Evolutionary conservation across 2,329 filamentous ascomycete genomes (phyloP), one percentile per base, ranked within the genome.

Genomic region (Bipolaris cookei): DNA sequence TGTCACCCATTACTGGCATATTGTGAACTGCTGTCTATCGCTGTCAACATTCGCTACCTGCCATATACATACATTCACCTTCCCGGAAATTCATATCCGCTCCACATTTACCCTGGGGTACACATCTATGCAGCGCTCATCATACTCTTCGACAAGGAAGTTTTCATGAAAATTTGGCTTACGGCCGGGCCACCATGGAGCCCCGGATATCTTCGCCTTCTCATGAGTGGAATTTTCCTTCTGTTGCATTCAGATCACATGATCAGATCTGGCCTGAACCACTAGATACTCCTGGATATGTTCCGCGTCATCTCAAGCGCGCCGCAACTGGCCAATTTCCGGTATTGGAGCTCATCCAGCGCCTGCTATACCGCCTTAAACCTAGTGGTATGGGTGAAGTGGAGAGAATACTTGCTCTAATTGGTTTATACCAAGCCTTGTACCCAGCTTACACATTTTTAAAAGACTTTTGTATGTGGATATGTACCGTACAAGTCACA

Each of bases 311-410:
- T 46, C 59, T 70, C 3, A 70, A 69, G 35, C 58, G 59, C 21
- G 43, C 61, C 16, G 61, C 65, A 10, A 61, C 61, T 4, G 43
- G 42, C 7, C 56, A 54, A 6, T 63, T 64, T 49, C 70, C 71
- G 1, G 48, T 73, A 1, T 52, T 73, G n/a, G 71, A 73, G 50
- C 59, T 73, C 13, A n/a, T 71, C 6, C 68, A 72, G 28, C 69
- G 69, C 13, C 28, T 71, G 20, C 41, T 70, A 2, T 65, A 63
- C 21, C 67, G 67, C 14, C 42, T 71, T 10, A 64, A 56, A 13
- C 63, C 65, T 28, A 54, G 57, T 7, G 61, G 55, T 11, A n/a
- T 43, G 13, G 44, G 47, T n/a, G 58, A 65, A 35, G 43, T 72
- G 2, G 67, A 73, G 25, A 69, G 58, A 39, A 23, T 70, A 20